These are phyloP conservation scores for Phytophthora pinifolia DNA, from an alignment of 352 stramenopile genomes.

Conservation along the genomic window DNA sequence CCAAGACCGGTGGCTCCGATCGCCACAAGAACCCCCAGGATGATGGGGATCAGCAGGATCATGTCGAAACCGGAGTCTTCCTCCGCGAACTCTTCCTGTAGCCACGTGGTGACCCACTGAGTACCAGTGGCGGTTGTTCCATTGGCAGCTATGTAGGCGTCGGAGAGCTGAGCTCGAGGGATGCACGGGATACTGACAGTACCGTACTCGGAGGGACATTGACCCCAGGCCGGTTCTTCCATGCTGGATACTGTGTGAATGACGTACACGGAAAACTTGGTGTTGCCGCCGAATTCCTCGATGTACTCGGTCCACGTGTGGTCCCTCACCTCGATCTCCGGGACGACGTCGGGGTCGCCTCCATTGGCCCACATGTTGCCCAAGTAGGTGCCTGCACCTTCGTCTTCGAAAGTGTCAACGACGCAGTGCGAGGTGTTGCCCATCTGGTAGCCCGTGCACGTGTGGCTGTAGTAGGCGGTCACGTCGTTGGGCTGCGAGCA, in stretches of 20 bases:
- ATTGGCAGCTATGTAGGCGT: conserved; percentile 20
- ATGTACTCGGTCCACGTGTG: conserved; percentile 22
- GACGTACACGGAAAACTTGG: conserved; percentile 24
- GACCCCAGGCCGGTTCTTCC: conserved; percentile 9
- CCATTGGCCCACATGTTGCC: conserved; percentile 31
- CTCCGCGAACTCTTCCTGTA: conserved; percentile 16
- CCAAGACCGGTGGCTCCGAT: conserved; percentile 5
- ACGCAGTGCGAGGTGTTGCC: conserved; percentile 29
- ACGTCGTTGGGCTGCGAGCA: conserved; percentile 27
- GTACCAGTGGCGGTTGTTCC: conserved; percentile 15
- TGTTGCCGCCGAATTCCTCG: not conserved
- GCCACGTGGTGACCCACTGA: conserved; percentile 24
- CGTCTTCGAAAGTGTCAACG: conserved; percentile 19
- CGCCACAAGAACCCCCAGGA: conserved; percentile 12
- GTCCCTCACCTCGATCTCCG: conserved; percentile 17
- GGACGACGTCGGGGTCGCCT: conserved; percentile 20
- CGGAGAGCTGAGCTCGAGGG: conserved; percentile 12
- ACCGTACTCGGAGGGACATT: conserved; percentile 11
- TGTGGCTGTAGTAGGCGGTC: conserved; percentile 14
- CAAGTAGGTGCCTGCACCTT: conserved; percentile 4
- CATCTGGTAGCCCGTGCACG: conserved; percentile 39
- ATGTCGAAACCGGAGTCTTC: conserved; percentile 11
- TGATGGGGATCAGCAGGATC: conserved; percentile 19
- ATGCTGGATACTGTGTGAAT: conserved; percentile 19
- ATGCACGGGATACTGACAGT: conserved; percentile 17